Evolutionary conservation across 306 rosid genomes (phyloP).

Genomic region (Ammopiptanthus mongolicus): DNA sequence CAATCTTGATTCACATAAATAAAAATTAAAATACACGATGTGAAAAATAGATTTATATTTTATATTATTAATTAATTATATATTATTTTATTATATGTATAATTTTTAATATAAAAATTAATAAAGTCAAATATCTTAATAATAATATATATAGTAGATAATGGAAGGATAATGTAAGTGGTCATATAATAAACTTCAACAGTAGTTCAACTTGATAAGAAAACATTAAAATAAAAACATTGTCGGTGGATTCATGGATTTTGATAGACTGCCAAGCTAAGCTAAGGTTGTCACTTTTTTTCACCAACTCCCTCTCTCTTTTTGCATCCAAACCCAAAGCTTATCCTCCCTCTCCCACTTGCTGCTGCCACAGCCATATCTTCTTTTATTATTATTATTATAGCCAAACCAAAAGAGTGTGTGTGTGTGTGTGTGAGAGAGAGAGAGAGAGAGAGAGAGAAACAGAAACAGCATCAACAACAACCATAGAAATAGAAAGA

Average conservation of each 20-base stretch:
- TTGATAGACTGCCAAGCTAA: constrained; percentile 40
- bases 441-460: neutral
- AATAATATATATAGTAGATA: no score
- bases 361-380: constrained; percentile 21
- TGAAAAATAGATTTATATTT: no score
- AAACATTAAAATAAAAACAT: constrained; percentile 11
- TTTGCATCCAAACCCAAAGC: constrained; percentile 8
- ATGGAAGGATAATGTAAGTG: no score
- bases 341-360: constrained; percentile 35
- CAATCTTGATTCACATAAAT: no score
- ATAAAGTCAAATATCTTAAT: no score
- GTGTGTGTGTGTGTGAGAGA: neutral
- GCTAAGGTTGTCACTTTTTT: constrained; percentile 29
- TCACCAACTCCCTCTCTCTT: constrained; percentile 24
- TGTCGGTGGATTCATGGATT: constrained; percentile 62
- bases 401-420: neutral
- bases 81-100: no score
- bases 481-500: neutral
- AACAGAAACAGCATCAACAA: neutral
- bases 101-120: no score
- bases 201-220: no score
- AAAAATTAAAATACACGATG: no score
- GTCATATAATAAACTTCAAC: no score
- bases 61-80: no score
- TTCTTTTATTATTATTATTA: constrained; percentile 12